Evolutionary conservation across 140 eudicot species (phyloP), one percentile per base, ranked within the genome.

Genomic region (Ambrosia hybrid): DNA sequence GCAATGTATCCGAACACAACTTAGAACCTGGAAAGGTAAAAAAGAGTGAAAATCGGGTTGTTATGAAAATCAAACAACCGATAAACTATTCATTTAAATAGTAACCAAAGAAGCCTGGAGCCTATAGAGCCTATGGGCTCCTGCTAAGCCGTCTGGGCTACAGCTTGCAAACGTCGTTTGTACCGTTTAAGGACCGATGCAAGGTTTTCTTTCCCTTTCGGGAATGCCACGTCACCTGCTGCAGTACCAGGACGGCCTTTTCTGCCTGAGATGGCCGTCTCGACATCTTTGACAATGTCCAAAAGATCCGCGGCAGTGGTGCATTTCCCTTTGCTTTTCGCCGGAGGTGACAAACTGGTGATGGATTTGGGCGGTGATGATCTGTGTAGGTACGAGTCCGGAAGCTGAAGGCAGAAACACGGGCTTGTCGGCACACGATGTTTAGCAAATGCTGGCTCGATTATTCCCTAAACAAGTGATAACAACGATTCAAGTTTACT

Each of bases 211-310:
- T 94, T 94, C 5, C 99, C 97, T 82, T 84, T 86, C 1, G 99
- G 97, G 71, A 90, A 94, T 9, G 96, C 99, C 68, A 94, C 97
- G 7, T 94, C 96, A 46, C 96, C 97, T 0, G 99, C 97, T 46
- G 97, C 97, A 10, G 97, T 94, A n/a, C 99, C 97, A 0, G 94
- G 80, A 34, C 99, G 78, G 12, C 99, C 99, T 78, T 94, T 94
- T n/a, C 90, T 79, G 76, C 95, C 85, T 36, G 91, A 86, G 30
- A 94, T 90, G 17, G 98, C 98, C 5, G 73, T 81, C 80, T 94
- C 99, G 1, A 90, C 95, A 51, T 94, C 91, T 66, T 90, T 94
- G 30, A 90, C 86, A 4, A 88, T 83, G 56, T 86, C 99, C 63
- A 90, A 53, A 7, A 94, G 79, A 76, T 74, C 68, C 58, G 95